Base-by-base conservation (phyloP, 768 basidiomycete species). In the Neoboletus magnificus region DNA sequence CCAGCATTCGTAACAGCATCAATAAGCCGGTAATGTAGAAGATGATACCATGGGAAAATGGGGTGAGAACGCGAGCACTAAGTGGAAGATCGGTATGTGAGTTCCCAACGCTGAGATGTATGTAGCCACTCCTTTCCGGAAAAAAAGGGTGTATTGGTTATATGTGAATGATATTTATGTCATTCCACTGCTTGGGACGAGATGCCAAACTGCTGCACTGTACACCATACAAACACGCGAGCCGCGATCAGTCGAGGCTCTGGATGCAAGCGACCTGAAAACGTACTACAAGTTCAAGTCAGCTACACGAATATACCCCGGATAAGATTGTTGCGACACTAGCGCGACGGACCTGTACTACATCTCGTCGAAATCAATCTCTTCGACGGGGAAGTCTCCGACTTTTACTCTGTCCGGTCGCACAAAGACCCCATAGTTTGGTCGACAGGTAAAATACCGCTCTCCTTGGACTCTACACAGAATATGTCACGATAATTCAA, bases 311-410 rank as follows among this genome's bases (percentile, higher is more conserved):
- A 27, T 25, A 16, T 22, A 18, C 12, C 12, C 16, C 59, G 22
- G 29, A 16, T 3, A 22, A 18, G 10, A 12, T 12, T 2, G 35
- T 3, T 16, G 25, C 13, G 44, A 27, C 10, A 10, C 10, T 16
- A 10, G 22, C 13, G 23, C 13, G 33, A 47, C 46, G 9, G 43
- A 48, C 40, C 41, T 23, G 20, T 33, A 8, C 61, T 74, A 88
- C 78, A 90, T 89, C 66, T 89, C 85, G 32, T 87, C 85, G 52
- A 89, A 74, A 54, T 84, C 76, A 51, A 94, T 77, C 25, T 93
- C 92, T 64, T 90, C 83, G 10, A 88, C 86, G 0, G 93, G 93
- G 68, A 82, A 98, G 66, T 98, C 89, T 1, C 96, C 96, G 9
- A 91, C 77, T 48, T 72, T 80, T 6, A 98, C 82, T 66, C 82